phyloP scores from a whole-genome alignment of 345 rosid species.

The Kernera saxatilis region DNA sequence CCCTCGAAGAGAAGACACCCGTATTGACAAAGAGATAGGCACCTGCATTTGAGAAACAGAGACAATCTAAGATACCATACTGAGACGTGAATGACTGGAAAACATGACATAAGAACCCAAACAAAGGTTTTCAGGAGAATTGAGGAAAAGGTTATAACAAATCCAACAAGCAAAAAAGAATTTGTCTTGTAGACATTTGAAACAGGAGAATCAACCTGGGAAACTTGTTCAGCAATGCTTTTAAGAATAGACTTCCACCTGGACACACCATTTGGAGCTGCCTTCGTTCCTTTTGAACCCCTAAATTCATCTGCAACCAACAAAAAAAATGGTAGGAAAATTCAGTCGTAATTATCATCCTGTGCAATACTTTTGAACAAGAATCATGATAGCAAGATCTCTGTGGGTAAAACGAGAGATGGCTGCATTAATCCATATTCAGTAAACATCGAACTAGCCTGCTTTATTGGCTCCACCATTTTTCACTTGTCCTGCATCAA shows the following conservation, averaged over 20 bases:
- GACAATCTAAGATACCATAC: conserved; percentile 11
- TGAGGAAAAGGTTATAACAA: not conserved
- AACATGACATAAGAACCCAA: not conserved
- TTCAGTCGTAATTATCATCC: not conserved
- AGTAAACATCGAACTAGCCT: conserved; percentile 39
- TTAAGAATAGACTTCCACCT: conserved; percentile 35
- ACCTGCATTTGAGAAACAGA: conserved; percentile 47
- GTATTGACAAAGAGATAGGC: conserved; percentile 76
- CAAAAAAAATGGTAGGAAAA: not conserved
- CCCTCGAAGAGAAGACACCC: conserved; percentile 78
- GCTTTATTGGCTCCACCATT: conserved; percentile 41
- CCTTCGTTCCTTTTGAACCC: conserved; percentile 22
- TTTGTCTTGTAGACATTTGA: not conserved
- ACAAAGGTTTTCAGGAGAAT: not conserved
- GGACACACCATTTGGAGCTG: conserved; percentile 32
- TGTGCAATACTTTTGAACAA: not conserved
- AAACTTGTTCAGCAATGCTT: conserved; percentile 30
- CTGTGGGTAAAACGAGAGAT: conserved; percentile 27
- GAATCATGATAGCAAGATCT: not conserved
- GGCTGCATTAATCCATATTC: conserved; percentile 39
- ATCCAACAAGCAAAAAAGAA: not conserved
- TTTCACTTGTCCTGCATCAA: conserved; percentile 37
- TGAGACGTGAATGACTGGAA: not conserved
- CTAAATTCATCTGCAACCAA: conserved; percentile 21
- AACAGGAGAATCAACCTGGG: conserved; percentile 20